Evolutionary conservation across 495 filamentous ascomycete genomes (phyloP).

Genomic region (Aspergillus biplanus): DNA sequence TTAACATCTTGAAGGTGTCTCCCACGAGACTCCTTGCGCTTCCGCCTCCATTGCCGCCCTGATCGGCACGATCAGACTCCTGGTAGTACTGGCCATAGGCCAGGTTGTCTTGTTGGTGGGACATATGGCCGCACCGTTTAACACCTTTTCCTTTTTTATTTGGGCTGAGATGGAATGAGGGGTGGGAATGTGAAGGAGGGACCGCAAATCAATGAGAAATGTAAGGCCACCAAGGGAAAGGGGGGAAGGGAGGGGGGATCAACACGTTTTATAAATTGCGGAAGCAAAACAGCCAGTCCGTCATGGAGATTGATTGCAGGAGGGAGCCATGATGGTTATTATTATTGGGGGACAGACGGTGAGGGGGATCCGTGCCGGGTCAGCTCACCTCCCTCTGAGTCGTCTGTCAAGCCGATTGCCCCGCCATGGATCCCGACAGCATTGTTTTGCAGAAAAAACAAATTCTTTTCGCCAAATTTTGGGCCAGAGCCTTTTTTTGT

Average conservation of each 20-base stretch:
- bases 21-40: slow-evolving; percentile 55
- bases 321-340: not conserved
- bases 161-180: not conserved
- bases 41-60: slow-evolving; percentile 36
- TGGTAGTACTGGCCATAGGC: slow-evolving; percentile 60
- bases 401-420: slow-evolving; percentile 1
- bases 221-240: not conserved
- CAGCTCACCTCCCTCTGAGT: not conserved
- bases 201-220: slow-evolving; percentile 14
- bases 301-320: not conserved
- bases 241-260: slow-evolving; percentile 17
- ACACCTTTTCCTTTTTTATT: not conserved
- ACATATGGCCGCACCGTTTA: slow-evolving; percentile 34
- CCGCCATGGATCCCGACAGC: not conserved
- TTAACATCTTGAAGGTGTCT: slow-evolving; percentile 56
- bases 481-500: not conserved
- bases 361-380: not conserved
- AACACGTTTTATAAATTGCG: not conserved
- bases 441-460: not conserved
- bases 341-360: not conserved
- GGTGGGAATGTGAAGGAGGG: slow-evolving; percentile 14
- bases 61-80: slow-evolving; percentile 19
- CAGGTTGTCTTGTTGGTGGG: slow-evolving; percentile 51
- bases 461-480: not conserved
- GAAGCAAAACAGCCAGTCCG: not conserved